Percentiles rank a stretch among this genome's conserved stretches.
These are phyloP conservation scores for Hericium erinaceus DNA, from an alignment of 768 basidiomycete species.

Conservation along the genomic window DNA sequence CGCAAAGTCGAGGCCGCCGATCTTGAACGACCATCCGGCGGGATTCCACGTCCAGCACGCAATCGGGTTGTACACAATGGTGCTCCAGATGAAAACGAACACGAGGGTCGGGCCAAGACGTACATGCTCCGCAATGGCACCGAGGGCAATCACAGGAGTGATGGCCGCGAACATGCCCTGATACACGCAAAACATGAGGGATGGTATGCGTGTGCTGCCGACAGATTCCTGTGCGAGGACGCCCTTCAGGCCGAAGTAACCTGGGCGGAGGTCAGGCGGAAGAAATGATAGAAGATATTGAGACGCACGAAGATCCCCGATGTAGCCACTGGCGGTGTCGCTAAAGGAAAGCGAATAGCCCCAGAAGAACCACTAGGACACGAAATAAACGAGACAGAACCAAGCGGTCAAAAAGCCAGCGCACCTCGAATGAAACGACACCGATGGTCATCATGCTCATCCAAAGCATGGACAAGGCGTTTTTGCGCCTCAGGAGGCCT, in stretches of 20 bases:
- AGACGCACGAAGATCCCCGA: constrained; percentile 71
- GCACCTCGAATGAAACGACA: constrained; percentile 76
- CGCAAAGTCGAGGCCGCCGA: constrained; percentile 87
- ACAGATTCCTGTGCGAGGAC: constrained; percentile 71
- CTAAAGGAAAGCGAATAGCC: constrained; percentile 90
- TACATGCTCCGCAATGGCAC: constrained; percentile 86
- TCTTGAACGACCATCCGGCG: constrained; percentile 62
- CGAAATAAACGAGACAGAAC: neutral
- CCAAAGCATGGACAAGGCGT: constrained; percentile 86
- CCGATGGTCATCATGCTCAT: constrained; percentile 69
- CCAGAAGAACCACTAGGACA: constrained; percentile 91
- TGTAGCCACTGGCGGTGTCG: constrained; percentile 62
- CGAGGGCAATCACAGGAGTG: constrained; percentile 86
- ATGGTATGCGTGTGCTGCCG: constrained; percentile 62
- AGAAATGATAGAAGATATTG: neutral
- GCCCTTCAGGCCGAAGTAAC: constrained; percentile 73
- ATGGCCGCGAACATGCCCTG: constrained; percentile 89
- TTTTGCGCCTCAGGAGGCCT: constrained; percentile 85
- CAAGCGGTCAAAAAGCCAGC: neutral
- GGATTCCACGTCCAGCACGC: constrained; percentile 96
- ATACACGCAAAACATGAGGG: constrained; percentile 74
- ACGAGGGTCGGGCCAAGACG: constrained; percentile 80
- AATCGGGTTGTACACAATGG: constrained; percentile 86
- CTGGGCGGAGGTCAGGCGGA: constrained; percentile 26
- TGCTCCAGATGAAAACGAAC: constrained; percentile 86